Evolutionary conservation across 805 yeast species (phyloP), one percentile per base, ranked within the genome.

Genomic region (Candida chauliodis): DNA sequence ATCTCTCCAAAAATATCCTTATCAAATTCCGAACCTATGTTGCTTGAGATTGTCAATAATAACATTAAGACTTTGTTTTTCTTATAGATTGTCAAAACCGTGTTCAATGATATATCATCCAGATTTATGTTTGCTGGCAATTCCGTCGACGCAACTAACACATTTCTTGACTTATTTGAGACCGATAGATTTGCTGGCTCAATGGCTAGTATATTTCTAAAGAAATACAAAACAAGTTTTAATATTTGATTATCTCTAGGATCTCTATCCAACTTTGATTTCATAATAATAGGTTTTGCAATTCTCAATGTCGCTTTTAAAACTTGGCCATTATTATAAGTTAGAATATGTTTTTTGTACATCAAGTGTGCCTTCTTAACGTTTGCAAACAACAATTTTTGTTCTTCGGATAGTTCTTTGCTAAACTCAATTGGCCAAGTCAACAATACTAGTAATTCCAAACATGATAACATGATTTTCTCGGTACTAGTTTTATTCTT

Each of bases 361-460:
- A 59, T 51, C 20, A 81, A 50, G 46, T 89, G 96, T 19, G 80
- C 75, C 43, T 75, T 78, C 45, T 78, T 78, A 34, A 90, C 63
- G 37, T 76, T 76, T 8, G 81, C 67, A 52, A 75, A 82, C 27
- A 76, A 67, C 15, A 69, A 61, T 29, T 77, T 66, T 49, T 84
- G 87, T 38, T 76, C 76, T 15, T 66, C 66, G 0, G 81, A 66
- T 3, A 81, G 72, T n/a, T 76, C 76, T 8, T 73, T 60, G 36
- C 67, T 74, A n/a, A 87, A 56, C 23, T 78, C 79, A 5, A 84
- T 55, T 0, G 98, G 98, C 86, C 95, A 84, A 0, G 96, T 84
- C 52, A 93, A 67, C 2, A 86, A 77, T 1, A 87, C 95, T 41
- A 93, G 60, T 5, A 93, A 58, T 58, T 93, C 96, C 39, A 93